Evolutionary conservation across 2,329 filamentous ascomycete species (phyloP), one percentile per base, ranked within the genome.

Genomic region (Sordariomycetes sp.): DNA sequence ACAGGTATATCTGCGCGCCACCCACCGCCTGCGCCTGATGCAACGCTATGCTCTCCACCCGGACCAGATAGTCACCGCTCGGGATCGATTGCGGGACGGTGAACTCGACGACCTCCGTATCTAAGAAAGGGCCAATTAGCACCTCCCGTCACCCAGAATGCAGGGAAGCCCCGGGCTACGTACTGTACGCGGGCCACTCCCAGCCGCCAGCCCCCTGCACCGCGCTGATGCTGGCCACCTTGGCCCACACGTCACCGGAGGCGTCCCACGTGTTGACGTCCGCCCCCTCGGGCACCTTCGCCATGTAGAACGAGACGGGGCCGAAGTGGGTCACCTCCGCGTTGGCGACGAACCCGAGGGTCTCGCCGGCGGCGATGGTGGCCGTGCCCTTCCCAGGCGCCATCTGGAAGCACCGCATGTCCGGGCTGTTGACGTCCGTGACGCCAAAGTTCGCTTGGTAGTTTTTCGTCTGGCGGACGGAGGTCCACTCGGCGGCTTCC

Each of bases 341-440:
- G 54, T 66, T 66, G 54, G 74, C 68, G 3, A 69, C 68, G 67
- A 77, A 76, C 46, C 73, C 73, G n/a, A 77, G 66, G 34, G 68
- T 66, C 54, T 74, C 68, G 37, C 73, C 73, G n/a, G 72, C 65
- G 5, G 67, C 63, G 50, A 75, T 70, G 37, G 65, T 62, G 62
- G 69, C 64, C 12, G 71, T 74, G 57, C 65, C 62, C 43, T 71
- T 74, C 2, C 32, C 50, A 5, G 57, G 20, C 12, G 46, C 28
- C 18, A 28, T 25, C 24, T 50, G 40, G 48, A 57, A 57, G 55
- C 55, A 57, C 16, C 55, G 46, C 60, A 67, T 68, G 55, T 70
- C 65, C 35, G 68, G 66, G 62, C 71, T 71, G 59, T 67, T 67
- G 57, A 68, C 65, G 35, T 71, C 71, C 50, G 69, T 64, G 32